A percentile compares a stretch with the other conserved stretches of the same genome.
Conservation (phyloP, 768 basidiomycete species). For the Fomitopsis serialis region DNA sequence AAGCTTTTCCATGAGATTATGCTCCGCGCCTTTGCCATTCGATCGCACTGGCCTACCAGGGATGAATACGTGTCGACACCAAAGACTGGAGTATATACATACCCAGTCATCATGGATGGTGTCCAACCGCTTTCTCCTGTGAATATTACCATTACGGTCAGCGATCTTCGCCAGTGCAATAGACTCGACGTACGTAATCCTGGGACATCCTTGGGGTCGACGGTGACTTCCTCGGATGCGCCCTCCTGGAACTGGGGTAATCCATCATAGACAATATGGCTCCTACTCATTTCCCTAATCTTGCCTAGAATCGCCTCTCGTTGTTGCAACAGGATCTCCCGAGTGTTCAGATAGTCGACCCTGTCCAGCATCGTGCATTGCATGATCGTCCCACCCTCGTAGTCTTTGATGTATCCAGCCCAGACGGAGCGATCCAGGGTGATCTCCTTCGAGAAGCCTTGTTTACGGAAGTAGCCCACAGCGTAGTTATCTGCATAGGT, state of each 20-base stretch:
- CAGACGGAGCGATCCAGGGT: slow-evolving; percentile 85
- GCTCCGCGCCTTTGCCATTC: slow-evolving; percentile 51
- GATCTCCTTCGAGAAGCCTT: slow-evolving; percentile 98
- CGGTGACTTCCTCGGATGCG: slow-evolving; percentile 39
- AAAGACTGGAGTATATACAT: slow-evolving; percentile 22
- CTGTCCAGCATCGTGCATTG: slow-evolving; percentile 94
- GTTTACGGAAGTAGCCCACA: slow-evolving; percentile 98
- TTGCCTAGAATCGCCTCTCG: slow-evolving; percentile 86
- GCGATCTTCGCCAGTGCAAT: slow-evolving; percentile 11
- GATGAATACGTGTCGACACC: slow-evolving; percentile 5
- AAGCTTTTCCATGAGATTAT: slow-evolving; percentile 67
- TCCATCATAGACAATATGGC: slow-evolving; percentile 83
- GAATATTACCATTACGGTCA: background rate
- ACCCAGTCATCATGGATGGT: slow-evolving; percentile 72
- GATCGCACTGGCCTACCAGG: slow-evolving; percentile 30
- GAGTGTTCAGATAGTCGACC: slow-evolving; percentile 83
- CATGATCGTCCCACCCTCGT: slow-evolving; percentile 99
- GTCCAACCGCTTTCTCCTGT: slow-evolving; percentile 92
- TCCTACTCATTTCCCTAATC: slow-evolving; percentile 80
- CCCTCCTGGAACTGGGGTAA: slow-evolving; percentile 69
- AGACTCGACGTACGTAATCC: slow-evolving; percentile 48
- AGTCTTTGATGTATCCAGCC: slow-evolving; percentile 99
- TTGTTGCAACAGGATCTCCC: slow-evolving; percentile 69
- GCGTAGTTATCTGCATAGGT: slow-evolving; percentile 99
- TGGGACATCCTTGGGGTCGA: slow-evolving; percentile 79